Evolutionary conservation across 2,329 filamentous ascomycete species (phyloP).

Genomic region (Xylariaceae sp.): DNA sequence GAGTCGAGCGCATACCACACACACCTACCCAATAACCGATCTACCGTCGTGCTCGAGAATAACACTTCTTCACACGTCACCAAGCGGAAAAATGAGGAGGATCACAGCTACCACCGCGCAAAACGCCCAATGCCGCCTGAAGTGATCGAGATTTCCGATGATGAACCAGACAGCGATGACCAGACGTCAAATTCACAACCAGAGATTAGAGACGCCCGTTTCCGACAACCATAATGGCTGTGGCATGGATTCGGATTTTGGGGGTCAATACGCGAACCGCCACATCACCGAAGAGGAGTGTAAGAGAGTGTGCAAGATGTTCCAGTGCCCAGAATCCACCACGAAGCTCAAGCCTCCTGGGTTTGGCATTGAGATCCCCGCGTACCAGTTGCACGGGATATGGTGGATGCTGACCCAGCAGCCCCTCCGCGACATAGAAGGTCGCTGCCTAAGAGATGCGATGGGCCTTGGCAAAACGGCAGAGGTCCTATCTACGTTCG

Average conservation of each 20-base stretch:
- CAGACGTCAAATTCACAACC: background rate
- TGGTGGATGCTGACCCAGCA: constrained; percentile 11
- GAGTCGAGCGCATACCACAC: background rate
- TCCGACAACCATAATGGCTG: background rate
- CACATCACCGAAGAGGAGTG: constrained; percentile 6
- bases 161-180: background rate
- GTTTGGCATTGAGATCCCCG: constrained; percentile 4
- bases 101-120: background rate
- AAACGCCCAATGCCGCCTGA: background rate
- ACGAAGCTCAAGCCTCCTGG: constrained; percentile 9
- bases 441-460: constrained; percentile 7
- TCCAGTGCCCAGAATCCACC: constrained; percentile 6
- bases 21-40: background rate
- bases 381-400: constrained; percentile 9
- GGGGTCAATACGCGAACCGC: constrained; percentile 9
- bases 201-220: background rate
- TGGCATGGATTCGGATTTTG: background rate
- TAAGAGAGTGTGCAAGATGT: constrained; percentile 6
- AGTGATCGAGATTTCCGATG: background rate
- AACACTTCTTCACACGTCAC: background rate
- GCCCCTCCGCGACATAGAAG: constrained; percentile 6
- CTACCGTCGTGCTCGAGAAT: background rate
- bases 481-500: constrained; percentile 8
- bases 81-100: background rate
- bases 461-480: constrained; percentile 10